Evolutionary conservation across 1,139 yeast genomes (phyloP).

Genomic region (Yamadazyma dushanensis): DNA sequence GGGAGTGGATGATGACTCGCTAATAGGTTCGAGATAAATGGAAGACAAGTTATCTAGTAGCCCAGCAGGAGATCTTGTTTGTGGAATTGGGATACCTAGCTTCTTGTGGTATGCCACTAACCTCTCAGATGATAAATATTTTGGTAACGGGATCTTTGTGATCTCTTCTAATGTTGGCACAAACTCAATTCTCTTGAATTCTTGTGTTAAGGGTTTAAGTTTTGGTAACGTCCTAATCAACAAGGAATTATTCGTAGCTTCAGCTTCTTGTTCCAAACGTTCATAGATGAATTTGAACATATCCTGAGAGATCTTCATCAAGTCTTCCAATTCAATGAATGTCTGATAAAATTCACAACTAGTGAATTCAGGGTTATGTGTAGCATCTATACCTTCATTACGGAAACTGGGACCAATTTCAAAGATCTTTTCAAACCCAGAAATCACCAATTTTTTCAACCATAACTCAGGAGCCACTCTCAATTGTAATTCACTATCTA

Average conservation of each 20-base stretch:
- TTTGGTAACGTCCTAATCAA: conserved; percentile 17
- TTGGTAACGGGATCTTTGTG: conserved; percentile 44
- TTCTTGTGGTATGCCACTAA: conserved; percentile 38
- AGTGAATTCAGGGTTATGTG: conserved; percentile 98
- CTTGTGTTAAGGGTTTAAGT: conserved; percentile 19
- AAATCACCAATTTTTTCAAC: conserved; percentile 77
- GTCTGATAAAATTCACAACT: conserved; percentile 97
- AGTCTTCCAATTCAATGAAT: conserved; percentile 86
- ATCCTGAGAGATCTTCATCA: conserved; percentile 65
- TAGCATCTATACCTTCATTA: conserved; percentile 95
- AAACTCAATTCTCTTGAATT: conserved; percentile 52
- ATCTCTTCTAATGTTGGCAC: conserved; percentile 54
- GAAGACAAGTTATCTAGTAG: conserved; percentile 69
- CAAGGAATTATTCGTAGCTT: conserved; percentile 10
- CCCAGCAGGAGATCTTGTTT: conserved; percentile 48
- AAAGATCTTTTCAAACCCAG: conserved; percentile 83
- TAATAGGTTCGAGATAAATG: conserved; percentile 61
- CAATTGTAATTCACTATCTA: conserved; percentile 47
- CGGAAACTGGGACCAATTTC: conserved; percentile 86
- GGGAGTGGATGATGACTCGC: conserved; percentile 42
- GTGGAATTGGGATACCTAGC: conserved; percentile 39
- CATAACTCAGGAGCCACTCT: conserved; percentile 95
- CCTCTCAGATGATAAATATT: conserved; percentile 32
- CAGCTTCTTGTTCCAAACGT: conserved; percentile 16
- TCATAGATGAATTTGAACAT: conserved; percentile 44